Percentiles rank a stretch among this genome's conserved stretches.
phyloP scores from a whole-genome alignment of 441 rosid genomes.

The Pelargonium fulgidum region DNA sequence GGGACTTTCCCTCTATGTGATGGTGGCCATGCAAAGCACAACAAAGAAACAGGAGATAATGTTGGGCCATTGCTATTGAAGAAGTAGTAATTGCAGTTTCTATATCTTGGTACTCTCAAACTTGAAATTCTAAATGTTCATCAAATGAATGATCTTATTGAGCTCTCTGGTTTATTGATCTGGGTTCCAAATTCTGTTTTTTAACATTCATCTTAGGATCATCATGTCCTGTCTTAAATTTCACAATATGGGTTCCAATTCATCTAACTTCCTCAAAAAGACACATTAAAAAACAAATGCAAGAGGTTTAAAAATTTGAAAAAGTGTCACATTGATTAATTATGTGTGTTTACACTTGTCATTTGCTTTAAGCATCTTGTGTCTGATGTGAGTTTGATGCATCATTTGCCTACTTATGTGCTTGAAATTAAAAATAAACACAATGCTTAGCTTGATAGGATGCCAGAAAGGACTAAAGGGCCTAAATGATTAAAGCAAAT shows the following conservation, averaged over 20 bases:
- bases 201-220: too few species aligned
- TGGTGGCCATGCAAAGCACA: slow-evolving; percentile 87
- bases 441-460: too few species aligned
- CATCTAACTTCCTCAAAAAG: too few species aligned
- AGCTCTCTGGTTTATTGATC: too few species aligned
- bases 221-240: too few species aligned
- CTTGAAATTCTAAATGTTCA: neutral
- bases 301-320: too few species aligned
- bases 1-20: slow-evolving; percentile 86
- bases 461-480: neutral
- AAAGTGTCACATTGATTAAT: too few species aligned
- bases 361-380: neutral
- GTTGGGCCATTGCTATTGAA: slow-evolving; percentile 88
- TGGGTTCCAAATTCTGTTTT: too few species aligned
- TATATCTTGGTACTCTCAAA: neutral
- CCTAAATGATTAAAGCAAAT: slow-evolving; percentile 16
- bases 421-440: neutral
- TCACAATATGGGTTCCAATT: too few species aligned
- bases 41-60: slow-evolving; percentile 84
- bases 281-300: too few species aligned
- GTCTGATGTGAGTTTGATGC: neutral
- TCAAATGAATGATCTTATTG: too few species aligned
- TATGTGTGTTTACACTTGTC: too few species aligned
- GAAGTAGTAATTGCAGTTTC: slow-evolving; percentile 35
- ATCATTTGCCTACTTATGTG: neutral